These are phyloP conservation scores for Elongisporangium undulatum DNA, from an alignment of 352 stramenopile genomes.

Conservation along the genomic window DNA sequence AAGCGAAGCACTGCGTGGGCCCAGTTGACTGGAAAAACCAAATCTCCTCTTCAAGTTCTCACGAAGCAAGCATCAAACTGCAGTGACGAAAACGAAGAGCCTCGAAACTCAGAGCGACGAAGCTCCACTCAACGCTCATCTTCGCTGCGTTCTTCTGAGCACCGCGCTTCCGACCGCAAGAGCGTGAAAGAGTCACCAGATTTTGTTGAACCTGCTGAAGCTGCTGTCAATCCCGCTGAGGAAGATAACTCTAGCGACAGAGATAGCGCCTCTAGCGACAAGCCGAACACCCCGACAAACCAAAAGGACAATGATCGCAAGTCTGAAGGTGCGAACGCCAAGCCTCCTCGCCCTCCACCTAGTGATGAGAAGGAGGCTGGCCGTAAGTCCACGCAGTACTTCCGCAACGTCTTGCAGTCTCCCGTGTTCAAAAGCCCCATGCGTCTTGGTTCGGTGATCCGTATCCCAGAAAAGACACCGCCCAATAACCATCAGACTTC, in stretches of 20 bases:
- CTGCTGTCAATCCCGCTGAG: background rate
- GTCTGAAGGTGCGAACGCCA: background rate
- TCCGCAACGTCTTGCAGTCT: slow-evolving; percentile 83
- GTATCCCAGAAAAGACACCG: slow-evolving; percentile 43
- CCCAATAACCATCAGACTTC: slow-evolving; percentile 21
- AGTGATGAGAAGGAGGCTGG: background rate
- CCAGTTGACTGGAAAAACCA: slow-evolving; percentile 22
- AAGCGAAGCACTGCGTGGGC: slow-evolving; percentile 58
- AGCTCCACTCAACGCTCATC: background rate
- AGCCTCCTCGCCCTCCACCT: background rate
- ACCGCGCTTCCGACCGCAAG: background rate
- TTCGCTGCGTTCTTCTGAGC: background rate
- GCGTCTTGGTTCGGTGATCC: slow-evolving; percentile 73
- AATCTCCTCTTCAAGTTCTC: background rate
- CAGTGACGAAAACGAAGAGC: background rate
- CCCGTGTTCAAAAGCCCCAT: slow-evolving; percentile 80
- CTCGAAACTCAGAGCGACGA: background rate
- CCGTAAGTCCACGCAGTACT: slow-evolving; percentile 73
- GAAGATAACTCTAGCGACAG: background rate
- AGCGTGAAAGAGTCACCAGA: background rate
- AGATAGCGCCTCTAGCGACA: background rate
- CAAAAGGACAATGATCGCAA: background rate
- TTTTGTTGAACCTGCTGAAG: background rate
- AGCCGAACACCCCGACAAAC: background rate
- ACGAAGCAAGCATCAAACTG: background rate